These are phyloP conservation scores for Cytospora piceae DNA, from an alignment of 2,329 filamentous ascomycete genomes.

Conservation along the genomic window DNA sequence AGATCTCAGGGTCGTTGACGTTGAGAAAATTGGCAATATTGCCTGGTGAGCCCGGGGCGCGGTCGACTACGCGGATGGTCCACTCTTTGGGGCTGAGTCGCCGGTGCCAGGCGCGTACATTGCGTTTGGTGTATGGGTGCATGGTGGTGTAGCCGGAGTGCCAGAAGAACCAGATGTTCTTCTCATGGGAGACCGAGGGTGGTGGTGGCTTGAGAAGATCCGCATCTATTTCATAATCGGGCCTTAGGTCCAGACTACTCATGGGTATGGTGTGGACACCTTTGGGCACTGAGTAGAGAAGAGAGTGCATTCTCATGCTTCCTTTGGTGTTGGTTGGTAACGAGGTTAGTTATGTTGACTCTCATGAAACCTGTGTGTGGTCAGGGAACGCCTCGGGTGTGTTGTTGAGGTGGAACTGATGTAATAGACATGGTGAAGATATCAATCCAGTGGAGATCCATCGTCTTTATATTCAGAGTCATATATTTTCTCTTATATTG, in stretches of 20 bases:
- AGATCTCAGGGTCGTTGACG: conserved; percentile 45
- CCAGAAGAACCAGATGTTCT: conserved; percentile 65
- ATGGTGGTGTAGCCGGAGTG: conserved; percentile 52
- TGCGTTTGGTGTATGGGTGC: conserved; percentile 57
- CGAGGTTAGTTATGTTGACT: background rate
- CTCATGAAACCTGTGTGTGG: conserved; percentile 2
- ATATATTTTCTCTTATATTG: background rate
- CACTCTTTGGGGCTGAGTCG: conserved; percentile 56
- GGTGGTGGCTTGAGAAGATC: conserved; percentile 45
- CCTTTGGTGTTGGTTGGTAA: conserved; percentile 2
- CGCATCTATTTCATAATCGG: conserved; percentile 50
- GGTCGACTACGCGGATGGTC: conserved; percentile 56
- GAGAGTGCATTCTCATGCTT: conserved; percentile 31
- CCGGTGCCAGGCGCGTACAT: conserved; percentile 57
- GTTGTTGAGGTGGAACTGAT: background rate
- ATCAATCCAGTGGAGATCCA: background rate
- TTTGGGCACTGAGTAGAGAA: conserved; percentile 40
- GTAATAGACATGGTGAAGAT: background rate
- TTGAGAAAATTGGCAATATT: conserved; percentile 56
- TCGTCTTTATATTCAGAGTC: conserved; percentile 4
- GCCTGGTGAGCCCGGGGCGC: conserved; percentile 46
- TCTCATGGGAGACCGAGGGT: conserved; percentile 43
- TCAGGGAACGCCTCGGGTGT: background rate
- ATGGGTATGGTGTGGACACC: conserved; percentile 48
- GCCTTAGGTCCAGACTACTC: conserved; percentile 48